Conservation (phyloP, 2,329 filamentous ascomycete genomes). For the Cercospora janseana region DNA sequence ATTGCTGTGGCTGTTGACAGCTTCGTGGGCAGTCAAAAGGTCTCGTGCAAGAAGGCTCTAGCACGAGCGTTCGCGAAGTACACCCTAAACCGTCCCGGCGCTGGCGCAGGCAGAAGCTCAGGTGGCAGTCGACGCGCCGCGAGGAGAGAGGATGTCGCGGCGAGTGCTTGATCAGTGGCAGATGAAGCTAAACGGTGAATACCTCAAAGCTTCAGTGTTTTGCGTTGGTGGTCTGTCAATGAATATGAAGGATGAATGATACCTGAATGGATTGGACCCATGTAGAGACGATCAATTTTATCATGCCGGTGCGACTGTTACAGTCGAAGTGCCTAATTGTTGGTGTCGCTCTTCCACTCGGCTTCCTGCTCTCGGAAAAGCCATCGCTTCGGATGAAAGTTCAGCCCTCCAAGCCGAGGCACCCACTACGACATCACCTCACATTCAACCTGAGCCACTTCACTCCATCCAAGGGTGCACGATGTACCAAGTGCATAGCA, state of each 20-base stretch:
- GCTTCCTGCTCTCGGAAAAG: no score
- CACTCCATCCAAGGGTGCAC: no score
- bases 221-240: not conserved
- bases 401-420: no score
- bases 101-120: slow-evolving; percentile 41
- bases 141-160: slow-evolving; percentile 23
- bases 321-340: no score
- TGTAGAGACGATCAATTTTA: no score
- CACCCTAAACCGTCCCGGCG: slow-evolving; percentile 49
- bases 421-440: no score
- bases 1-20: slow-evolving; percentile 96
- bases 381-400: no score
- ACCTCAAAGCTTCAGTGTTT: not conserved
- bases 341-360: no score
- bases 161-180: slow-evolving; percentile 21
- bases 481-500: no score
- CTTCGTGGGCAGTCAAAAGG: slow-evolving; percentile 93
- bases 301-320: no score
- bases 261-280: not conserved
- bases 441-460: no score
- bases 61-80: slow-evolving; percentile 96
- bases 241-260: not conserved
- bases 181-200: no score
- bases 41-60: slow-evolving; percentile 95
- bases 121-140: slow-evolving; percentile 13